Base-by-base conservation (phyloP, 148 eudicot genomes). In the Agrostemma githago region DNA sequence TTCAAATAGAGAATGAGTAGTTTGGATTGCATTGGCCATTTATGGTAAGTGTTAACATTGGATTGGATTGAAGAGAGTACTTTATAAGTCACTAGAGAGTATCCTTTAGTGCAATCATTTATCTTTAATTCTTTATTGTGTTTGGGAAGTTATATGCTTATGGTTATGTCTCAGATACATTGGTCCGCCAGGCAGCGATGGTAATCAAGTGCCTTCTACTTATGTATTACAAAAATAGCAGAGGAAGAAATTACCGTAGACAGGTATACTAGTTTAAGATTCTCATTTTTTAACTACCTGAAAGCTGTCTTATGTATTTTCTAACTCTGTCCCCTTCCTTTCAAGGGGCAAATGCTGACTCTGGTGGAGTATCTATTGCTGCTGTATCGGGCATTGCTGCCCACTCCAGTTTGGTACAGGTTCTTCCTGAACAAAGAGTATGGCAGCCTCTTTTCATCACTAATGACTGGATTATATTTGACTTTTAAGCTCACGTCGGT, bases 141-240 rank as follows among this genome's bases (percentile, higher is more conserved):
- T 37, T 64, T 51, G 53, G 51, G 8, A 11, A 26, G 0, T 72
- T n/a, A 77, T 46, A 5, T 54, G 67, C 53, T 72, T 67, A 81
- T 66, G 79, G 68, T 57, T 71, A 79, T 26, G 74, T 77, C 61
- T 74, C 88, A 95, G 98, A 95, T 83, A 90, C 88, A 71, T 84
- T 95, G 89, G 93, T 85, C 66, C 86, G 97, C 74, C 98, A 95
- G 84, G 88, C 90, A 39, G 88, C 98, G 59, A 95, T 95, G 98
- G 87, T 87, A 65, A 43, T 88, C 77, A 95, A 95, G 88, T 83
- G 93, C 85, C 68, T 88, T 67, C 80, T 95, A 57, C 87, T 95
- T 39, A 85, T 92, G 88, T 92, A 92, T 80, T 95, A 92, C 80
- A 92, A 84, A 86, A 88, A 92, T 39, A 92, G 98, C 79, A 84